A percentile compares a stretch with the other conserved stretches of the same genome.
These are phyloP conservation scores for Paramecium sexaurelia DNA, from an alignment of 73 alveolate species.

Conservation along the genomic window DNA sequence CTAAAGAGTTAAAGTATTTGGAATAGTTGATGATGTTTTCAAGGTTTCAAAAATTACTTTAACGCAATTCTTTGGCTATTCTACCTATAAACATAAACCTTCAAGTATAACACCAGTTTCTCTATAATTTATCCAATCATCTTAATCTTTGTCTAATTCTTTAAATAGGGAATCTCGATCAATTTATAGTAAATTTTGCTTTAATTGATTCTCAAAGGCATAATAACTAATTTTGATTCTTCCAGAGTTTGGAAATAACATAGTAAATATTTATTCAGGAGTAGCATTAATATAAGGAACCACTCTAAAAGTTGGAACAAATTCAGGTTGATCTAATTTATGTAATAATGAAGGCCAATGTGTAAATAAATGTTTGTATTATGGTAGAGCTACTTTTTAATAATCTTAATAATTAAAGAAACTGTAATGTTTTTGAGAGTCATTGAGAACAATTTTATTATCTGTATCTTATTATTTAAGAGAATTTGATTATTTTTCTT, in stretches of 20 bases:
- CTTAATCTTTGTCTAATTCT: conserved; percentile 47
- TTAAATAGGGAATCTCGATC: background rate
- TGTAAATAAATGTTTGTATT: conserved; percentile 42
- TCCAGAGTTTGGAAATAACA: conserved; percentile 13
- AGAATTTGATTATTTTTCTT: background rate
- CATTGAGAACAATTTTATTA: background rate
- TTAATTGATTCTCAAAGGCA: background rate
- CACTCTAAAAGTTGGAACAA: background rate
- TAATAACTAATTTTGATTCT: background rate
- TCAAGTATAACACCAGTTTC: conserved; percentile 32
- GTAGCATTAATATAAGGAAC: background rate
- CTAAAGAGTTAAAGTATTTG: background rate
- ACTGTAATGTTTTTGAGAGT: background rate
- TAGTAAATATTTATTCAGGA: conserved; percentile 17
- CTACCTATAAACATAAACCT: background rate
- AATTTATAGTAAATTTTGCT: background rate
- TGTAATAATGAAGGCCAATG: conserved; percentile 50
- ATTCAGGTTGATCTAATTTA: conserved; percentile 30
- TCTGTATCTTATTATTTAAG: background rate
- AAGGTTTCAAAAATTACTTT: conserved; percentile 47
- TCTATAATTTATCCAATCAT: conserved; percentile 61
- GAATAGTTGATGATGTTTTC: background rate
- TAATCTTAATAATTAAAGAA: conserved; percentile 19
- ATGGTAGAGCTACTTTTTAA: background rate
- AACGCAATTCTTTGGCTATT: conserved; percentile 40